phyloP scores from a whole-genome alignment of 371 early-diverging fungal species.

The Syncephalastrum contaminatum region DNA sequence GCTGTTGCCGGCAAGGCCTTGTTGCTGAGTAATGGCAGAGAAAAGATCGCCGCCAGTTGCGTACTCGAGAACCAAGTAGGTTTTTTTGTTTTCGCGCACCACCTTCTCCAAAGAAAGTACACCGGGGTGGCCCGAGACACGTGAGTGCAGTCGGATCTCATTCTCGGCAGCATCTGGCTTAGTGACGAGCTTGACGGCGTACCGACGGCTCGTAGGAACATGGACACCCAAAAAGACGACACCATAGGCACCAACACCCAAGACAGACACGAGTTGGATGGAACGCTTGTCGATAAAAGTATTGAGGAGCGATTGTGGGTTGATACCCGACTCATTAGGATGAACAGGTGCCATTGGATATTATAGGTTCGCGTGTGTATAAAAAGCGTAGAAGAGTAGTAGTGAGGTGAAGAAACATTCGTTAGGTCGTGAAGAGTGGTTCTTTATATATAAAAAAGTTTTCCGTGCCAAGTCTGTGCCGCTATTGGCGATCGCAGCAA shows the following conservation, averaged over 20 bases:
- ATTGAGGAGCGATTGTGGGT: conserved; percentile 23
- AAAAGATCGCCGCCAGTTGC: conserved; percentile 68
- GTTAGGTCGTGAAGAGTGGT: no score
- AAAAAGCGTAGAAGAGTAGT: no score
- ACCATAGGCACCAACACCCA: conserved; percentile 73
- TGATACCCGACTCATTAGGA: conserved; percentile 1
- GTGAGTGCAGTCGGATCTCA: conserved; percentile 69
- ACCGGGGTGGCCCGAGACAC: conserved; percentile 60
- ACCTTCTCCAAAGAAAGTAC: conserved; percentile 72
- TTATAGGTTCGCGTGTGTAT: no score
- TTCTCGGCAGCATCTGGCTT: conserved; percentile 42
- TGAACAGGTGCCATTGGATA: no score
- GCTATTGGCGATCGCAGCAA: no score
- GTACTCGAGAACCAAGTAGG: conserved; percentile 72
- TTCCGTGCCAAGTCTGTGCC: no score
- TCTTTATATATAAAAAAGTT: no score
- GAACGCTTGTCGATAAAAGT: conserved; percentile 33
- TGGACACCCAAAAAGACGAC: conserved; percentile 61
- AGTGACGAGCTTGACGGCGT: conserved; percentile 67
- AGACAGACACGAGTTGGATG: conserved; percentile 45
- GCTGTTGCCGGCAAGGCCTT: conserved; percentile 43
- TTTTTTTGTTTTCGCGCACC: conserved; percentile 45
- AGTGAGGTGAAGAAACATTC: no score
- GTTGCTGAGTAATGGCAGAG: conserved; percentile 54
- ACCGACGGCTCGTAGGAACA: conserved; percentile 32